Evolutionary conservation across 2,329 filamentous ascomycete species (phyloP).

Genomic region (Aaosphaeria pasadenensis): DNA sequence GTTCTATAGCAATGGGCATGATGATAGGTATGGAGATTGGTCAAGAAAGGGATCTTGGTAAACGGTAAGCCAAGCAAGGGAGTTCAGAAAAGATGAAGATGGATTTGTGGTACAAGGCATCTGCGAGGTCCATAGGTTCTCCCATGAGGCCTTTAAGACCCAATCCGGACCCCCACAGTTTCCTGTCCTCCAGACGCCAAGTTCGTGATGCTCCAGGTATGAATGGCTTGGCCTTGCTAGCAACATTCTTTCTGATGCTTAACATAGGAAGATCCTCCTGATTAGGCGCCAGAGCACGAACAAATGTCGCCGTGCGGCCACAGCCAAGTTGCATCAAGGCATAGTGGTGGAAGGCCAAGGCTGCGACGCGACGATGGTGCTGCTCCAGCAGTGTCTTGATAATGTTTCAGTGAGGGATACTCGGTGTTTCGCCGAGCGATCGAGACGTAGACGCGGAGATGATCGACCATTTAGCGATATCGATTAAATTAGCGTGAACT

Average conservation of each 20-base stretch:
- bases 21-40: neutral
- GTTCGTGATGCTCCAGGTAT: conserved; percentile 8
- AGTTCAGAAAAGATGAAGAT: neutral
- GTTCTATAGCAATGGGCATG: conserved; percentile 14
- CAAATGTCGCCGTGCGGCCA: conserved; percentile 1
- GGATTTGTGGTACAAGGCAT: neutral
- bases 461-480: too few relatives aligned
- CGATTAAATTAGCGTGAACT: too few relatives aligned
- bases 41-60: neutral
- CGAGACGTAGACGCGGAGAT: neutral
- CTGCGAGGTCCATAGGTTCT: neutral
- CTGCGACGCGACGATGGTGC: conserved; percentile 19
- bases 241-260: neutral
- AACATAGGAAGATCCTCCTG: neutral
- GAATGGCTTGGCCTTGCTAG: conserved; percentile 3
- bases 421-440: conserved; percentile 12
- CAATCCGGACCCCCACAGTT: neutral
- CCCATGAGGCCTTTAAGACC: neutral
- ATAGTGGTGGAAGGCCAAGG: conserved; percentile 8
- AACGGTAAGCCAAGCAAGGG: neutral
- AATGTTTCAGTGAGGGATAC: conserved; percentile 14
- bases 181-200: conserved; percentile 12
- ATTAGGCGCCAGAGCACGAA: neutral
- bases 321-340: conserved; percentile 6
- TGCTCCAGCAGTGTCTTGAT: neutral